Evolutionary conservation across 495 filamentous ascomycete species (phyloP).

Genomic region (Tuber borchii): DNA sequence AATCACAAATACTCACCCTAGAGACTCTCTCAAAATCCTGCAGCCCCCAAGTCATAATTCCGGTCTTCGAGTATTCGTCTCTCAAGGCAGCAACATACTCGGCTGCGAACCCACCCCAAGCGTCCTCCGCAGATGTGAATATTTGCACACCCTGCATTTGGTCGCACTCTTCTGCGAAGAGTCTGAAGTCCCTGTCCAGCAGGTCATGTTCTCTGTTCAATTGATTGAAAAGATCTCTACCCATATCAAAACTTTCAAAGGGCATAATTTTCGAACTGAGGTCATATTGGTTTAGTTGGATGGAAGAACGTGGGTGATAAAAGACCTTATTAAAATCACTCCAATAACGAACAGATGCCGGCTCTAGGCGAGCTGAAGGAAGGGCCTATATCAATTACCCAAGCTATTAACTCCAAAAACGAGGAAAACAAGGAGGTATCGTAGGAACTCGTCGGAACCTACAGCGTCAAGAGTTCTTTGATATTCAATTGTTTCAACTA

Average conservation of each 20-base stretch:
- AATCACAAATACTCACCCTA: slow-evolving; percentile 49
- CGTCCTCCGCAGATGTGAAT: slow-evolving; percentile 72
- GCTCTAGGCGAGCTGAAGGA: slow-evolving; percentile 56
- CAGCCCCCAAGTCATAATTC: slow-evolving; percentile 78
- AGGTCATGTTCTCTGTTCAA: slow-evolving; percentile 82
- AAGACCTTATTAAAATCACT: slow-evolving; percentile 87
- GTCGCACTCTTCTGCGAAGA: slow-evolving; percentile 88
- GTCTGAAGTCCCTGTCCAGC: slow-evolving; percentile 77
- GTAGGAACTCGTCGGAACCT: slow-evolving; percentile 47
- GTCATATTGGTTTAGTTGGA: slow-evolving; percentile 84
- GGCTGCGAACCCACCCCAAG: slow-evolving; percentile 83
- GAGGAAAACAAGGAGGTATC: slow-evolving; percentile 60
- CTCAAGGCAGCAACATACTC: slow-evolving; percentile 71
- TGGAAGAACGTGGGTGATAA: slow-evolving; percentile 82
- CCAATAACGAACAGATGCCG: slow-evolving; percentile 79
- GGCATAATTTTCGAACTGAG: slow-evolving; percentile 67
- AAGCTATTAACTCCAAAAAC: slow-evolving; percentile 88
- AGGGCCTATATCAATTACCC: slow-evolving; percentile 67
- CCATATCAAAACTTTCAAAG: slow-evolving; percentile 72
- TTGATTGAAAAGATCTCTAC: slow-evolving; percentile 71
- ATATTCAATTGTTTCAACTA: slow-evolving; percentile 65
- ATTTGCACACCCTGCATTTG: slow-evolving; percentile 82
- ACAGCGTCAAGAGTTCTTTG: slow-evolving; percentile 69
- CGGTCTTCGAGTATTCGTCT: slow-evolving; percentile 85
- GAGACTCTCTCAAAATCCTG: slow-evolving; percentile 57